A percentile compares a stretch with the other conserved stretches of the same genome.
Evolutionary conservation across 169 alveolate species (phyloP).

Genomic region (Plasmodium reichenowi): DNA sequence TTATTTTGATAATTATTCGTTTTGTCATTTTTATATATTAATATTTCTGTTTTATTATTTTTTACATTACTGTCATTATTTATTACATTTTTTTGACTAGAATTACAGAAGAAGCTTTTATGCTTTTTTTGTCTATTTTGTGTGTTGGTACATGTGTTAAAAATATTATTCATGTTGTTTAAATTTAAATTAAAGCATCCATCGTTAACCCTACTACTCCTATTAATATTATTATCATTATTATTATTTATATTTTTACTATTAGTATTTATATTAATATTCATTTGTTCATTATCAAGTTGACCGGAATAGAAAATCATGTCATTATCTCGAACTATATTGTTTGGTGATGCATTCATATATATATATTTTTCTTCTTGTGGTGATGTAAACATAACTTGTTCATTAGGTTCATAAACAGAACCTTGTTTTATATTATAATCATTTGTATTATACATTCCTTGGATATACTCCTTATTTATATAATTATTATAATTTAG

Average conservation of each 20-base stretch:
- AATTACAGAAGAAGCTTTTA: conserved; percentile 42
- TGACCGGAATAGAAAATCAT: too few species aligned
- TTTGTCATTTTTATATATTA: conserved; percentile 18
- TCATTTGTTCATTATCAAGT: too few species aligned
- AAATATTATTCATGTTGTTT: neutral
- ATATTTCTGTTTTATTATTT: conserved; percentile 34
- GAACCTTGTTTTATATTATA: neutral
- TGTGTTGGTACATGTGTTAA: conserved; percentile 1
- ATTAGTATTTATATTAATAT: neutral
- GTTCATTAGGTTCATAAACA: neutral
- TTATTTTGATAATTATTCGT: neutral
- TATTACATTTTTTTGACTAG: neutral
- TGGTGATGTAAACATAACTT: neutral
- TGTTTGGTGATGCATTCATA: neutral
- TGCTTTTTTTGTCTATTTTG: too few species aligned
- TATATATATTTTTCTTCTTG: neutral
- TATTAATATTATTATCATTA: neutral
- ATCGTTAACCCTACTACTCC: neutral
- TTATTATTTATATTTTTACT: neutral
- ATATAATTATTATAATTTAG: neutral
- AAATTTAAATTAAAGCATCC: neutral
- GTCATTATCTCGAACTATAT: too few species aligned
- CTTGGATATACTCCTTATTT: neutral
- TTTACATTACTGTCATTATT: neutral
- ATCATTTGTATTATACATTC: neutral